These are phyloP conservation scores for Talaromyces albobiverticillius DNA, from an alignment of 2,329 filamentous ascomycete species.

Conservation along the genomic window DNA sequence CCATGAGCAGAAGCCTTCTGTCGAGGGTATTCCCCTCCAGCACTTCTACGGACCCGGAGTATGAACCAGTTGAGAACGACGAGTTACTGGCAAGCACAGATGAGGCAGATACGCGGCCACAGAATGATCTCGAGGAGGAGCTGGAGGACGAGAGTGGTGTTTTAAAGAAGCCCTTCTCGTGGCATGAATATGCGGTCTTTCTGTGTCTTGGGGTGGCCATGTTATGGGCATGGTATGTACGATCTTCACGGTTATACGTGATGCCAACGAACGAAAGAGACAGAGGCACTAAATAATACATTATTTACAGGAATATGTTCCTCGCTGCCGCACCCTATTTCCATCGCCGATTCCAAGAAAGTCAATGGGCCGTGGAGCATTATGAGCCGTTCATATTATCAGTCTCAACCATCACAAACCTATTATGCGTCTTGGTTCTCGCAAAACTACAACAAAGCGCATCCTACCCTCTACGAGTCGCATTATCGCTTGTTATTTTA, in stretches of 20 bases:
- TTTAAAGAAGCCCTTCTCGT: slow-evolving; percentile 62
- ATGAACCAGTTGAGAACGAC: slow-evolving; percentile 26
- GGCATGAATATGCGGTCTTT: slow-evolving; percentile 83
- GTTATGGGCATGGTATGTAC: slow-evolving; percentile 86
- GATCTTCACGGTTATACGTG: background rate
- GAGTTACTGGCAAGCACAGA: slow-evolving; percentile 9
- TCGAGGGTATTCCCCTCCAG: slow-evolving; percentile 13
- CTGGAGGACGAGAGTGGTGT: background rate
- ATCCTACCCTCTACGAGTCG: slow-evolving; percentile 85
- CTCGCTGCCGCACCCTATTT: slow-evolving; percentile 94
- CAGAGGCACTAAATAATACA: too few relatives aligned
- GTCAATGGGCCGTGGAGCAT: slow-evolving; percentile 69
- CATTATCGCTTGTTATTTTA: slow-evolving; percentile 71
- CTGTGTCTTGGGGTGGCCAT: slow-evolving; percentile 83
- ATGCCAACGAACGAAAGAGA: too few relatives aligned
- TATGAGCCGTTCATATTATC: slow-evolving; percentile 90
- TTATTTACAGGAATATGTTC: slow-evolving; percentile 88
- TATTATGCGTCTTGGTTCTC: slow-evolving; percentile 71
- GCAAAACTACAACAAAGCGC: slow-evolving; percentile 77
- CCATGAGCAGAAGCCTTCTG: slow-evolving; percentile 4
- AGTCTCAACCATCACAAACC: slow-evolving; percentile 79
- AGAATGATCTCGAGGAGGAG: background rate
- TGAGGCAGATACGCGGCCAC: slow-evolving; percentile 11
- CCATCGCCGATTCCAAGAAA: slow-evolving; percentile 70
- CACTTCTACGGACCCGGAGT: slow-evolving; percentile 12